Base-by-base conservation (phyloP, 331 rosid genomes). In the Quercus phellos region DNA sequence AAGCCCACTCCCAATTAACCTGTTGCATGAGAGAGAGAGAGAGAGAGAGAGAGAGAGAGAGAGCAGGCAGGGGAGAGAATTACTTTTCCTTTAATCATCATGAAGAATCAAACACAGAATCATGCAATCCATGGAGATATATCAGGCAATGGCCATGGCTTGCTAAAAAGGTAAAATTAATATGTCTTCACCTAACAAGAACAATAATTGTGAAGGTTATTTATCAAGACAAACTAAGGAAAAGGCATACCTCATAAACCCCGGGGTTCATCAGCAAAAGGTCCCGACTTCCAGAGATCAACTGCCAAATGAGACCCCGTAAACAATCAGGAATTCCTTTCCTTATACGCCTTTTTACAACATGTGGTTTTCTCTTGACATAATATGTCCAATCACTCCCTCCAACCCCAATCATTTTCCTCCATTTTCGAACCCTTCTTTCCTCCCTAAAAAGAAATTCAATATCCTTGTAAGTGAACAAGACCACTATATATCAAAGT, bases 291-390 rank as follows among this genome's bases (percentile, higher is more conserved):
- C 97, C 99, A 70, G 99, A 94, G 79, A 94, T 92, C 88, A 94
- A 83, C 87, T 94, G 99, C 99, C 99, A 94, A 38, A 94, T 97
- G 68, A 94, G 96, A 51, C 99, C 99, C 78, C 97, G 87, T 84
- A 94, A 88, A 85, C 99, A 94, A 89, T 94, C 98, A 43, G 99
- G 99, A 83, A 94, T 94, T 76, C 99, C 99, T 90, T 94, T 92
- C 84, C 97, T 90, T 79, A 94, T 92, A 26, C 99, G 96, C 87
- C 99, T 86, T 86, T 86, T 89, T 70, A 94, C 97, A 78, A 94
- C 94, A 69, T 94, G 83, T 79, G 91, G 97, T 82, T 92, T 94
- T 88, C 89, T 88, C 84, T 97, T 89, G 58, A 85, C 79, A 84
- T 92, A 92, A 80, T 90, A 89, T 81, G 92, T 92, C 99, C 99